Evolutionary conservation across 2,329 filamentous ascomycete species (phyloP), one percentile per base, ranked within the genome.

Genomic region (Cytospora piceicola): DNA sequence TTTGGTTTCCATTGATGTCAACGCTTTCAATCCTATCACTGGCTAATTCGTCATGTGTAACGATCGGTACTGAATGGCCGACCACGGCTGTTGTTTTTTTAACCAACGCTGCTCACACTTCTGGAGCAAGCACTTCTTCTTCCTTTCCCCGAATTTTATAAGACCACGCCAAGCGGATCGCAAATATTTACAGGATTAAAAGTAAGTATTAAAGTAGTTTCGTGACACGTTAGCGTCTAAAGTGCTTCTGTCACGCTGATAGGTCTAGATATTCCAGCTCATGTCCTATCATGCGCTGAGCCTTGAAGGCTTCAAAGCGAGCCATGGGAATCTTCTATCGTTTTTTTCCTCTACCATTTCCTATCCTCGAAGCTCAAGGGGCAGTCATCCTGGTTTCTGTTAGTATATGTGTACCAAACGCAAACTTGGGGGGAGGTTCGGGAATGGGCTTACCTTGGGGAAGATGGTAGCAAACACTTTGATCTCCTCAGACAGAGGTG

Each of bases 391-490:
- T 94, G 70, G 5, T 20, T 22, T 53, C 49, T 29, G 64, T 71
- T 58, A 71, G 69, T 56, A 63, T 27, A 30, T 46, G 27, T 36
- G 11, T 14, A 27, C 34, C 29, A 24, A 24, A 51, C 9, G 9
- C 20, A 9, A 42, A n/a, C 39, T 7, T 12, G 24, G 0, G n/a
- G 30, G 12, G 7, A 30, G 8, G 34, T 14, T 29, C 17, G 0
- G 30, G 12, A 7, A n/a, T 8, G 49, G 60, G 81, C 89, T 78
- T 80, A 96, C 94, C 90, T 91, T 90, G 64, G 95, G 95, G 85
- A 99, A 99, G 72, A 99, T 96, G 32, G 93, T 97, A 51, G 95
- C 95, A 80, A 98, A 99, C 71, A 98, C 94, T 82, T 96, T 94
- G 79, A 99, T 98, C 78, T 96, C 90, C 81, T 99, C 95, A 0